Evolutionary conservation across 441 rosid species (phyloP), one percentile per base, ranked within the genome.

Genomic region (Flueggea neowawraea): DNA sequence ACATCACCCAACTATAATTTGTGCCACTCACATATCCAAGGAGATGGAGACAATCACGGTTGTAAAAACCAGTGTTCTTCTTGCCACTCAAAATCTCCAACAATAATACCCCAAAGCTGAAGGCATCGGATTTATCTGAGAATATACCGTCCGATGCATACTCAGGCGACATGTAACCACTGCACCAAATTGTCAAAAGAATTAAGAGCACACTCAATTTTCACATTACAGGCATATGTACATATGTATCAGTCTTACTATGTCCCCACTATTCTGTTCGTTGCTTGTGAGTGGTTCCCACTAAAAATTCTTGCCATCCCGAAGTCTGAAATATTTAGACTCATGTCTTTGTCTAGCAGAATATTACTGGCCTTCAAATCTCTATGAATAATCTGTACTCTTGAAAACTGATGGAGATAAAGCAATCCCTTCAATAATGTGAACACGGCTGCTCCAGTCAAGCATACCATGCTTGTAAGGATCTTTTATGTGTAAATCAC

Each of bases 321-420:
- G 31, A 77, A 73, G 36, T 77, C 76, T 3, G 81, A 68, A 58
- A 73, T 73, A 48, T 77, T 73, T 0, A 77, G 73, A 4, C 22
- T 63, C 59, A 73, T 22, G 28, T 66, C 36, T 0, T 12, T 52
- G 51, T 73, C 80, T 22, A 69, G 52, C 15, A 73, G 47, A 58
- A 61, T 50, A 44, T 77, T 73, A 6, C 74, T 70, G 8, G 72
- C 14, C 62, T 73, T 73, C 10, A 64, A 55, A 71, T 71, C 81
- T 55, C 74, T 62, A 2, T 70, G 75, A 50, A 73, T 66, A 53
- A 75, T 63, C 33, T 52, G 52, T 0, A 67, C 36, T 65, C 66
- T 68, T 0, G 76, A 77, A 60, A 70, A 62, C 5, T 73, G 76
- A 50, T 78, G 76, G 53, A 78, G 80, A 62, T 73, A 77, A 28